Conservation (phyloP, 176 grass and related monocot species). For the Otatea glauca region DNA sequence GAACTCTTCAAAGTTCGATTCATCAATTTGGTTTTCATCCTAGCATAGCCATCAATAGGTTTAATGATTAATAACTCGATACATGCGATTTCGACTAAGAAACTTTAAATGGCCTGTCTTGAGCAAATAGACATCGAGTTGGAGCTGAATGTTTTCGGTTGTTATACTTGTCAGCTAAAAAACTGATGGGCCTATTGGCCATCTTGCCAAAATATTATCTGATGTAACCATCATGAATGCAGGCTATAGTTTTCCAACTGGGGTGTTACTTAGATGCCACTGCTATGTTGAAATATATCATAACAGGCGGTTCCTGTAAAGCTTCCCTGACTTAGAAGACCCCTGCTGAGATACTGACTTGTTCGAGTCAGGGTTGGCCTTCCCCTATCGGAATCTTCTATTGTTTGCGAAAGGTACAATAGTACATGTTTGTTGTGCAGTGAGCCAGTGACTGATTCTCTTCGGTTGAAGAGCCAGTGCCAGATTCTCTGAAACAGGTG, state of each 20-base stretch:
- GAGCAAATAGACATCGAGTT: background rate
- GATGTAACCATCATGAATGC: conserved; percentile 38
- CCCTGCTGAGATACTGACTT: conserved; percentile 10
- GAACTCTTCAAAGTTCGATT: background rate
- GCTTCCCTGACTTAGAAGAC: conserved; percentile 24
- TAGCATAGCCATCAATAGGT: background rate
- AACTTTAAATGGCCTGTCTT: background rate
- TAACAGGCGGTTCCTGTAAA: conserved; percentile 3
- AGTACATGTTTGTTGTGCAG: conserved; percentile 27
- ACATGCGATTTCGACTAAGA: background rate
- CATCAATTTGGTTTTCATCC: background rate
- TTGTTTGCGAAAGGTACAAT: conserved; percentile 27
- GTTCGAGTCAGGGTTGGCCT: conserved; percentile 17
- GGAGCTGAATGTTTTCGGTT: background rate
- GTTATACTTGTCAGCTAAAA: background rate
- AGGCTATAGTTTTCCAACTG: conserved; percentile 5
- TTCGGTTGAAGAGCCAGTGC: conserved; percentile 7
- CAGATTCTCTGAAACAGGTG: conserved; percentile 12
- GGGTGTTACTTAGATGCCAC: background rate
- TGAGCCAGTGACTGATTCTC: conserved; percentile 44
- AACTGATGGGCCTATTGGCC: background rate
- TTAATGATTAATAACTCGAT: background rate
- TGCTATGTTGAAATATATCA: conserved; percentile 14
- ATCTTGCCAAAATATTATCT: conserved; percentile 15
- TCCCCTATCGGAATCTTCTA: conserved; percentile 23